phyloP scores from a whole-genome alignment of 2,329 filamentous ascomycete genomes.

The Fusarium subglutinans region DNA sequence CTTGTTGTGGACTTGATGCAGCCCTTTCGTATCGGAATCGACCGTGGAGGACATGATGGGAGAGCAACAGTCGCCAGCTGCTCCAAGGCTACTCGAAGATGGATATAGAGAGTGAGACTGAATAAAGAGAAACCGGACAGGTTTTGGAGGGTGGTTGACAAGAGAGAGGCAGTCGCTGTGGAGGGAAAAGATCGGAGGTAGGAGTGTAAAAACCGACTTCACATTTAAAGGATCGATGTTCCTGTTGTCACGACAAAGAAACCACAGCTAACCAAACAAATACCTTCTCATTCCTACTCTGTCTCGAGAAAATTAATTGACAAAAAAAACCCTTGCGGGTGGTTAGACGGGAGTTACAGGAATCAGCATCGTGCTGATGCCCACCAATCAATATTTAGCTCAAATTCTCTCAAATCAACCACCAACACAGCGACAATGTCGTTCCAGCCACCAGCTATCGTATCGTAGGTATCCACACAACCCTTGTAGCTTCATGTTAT shows the following conservation, averaged over 20 bases:
- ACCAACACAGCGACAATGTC: background rate
- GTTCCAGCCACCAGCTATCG: background rate
- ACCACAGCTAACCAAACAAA: accelerated
- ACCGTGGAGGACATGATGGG: background rate
- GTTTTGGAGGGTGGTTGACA: background rate
- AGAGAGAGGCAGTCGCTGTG: background rate
- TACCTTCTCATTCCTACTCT: background rate
- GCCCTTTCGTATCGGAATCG: background rate
- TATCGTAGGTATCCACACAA: background rate
- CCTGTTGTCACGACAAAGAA: background rate
- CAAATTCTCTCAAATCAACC: slow-evolving; percentile 10
- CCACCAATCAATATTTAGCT: slow-evolving; percentile 5
- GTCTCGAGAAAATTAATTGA: background rate
- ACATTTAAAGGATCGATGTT: background rate
- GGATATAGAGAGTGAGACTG: background rate
- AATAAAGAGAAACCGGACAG: accelerated
- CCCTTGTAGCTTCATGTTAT: background rate
- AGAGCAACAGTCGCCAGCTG: background rate
- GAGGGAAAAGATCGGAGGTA: background rate
- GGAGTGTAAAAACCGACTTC: background rate
- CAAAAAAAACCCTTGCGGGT: too few species aligned
- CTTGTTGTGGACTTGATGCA: background rate
- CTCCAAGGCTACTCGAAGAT: background rate
- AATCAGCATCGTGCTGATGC: background rate
- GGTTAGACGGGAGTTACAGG: background rate